Base-by-base conservation (phyloP, 2,329 filamentous ascomycete species). In the Trichoderma gracile region DNA sequence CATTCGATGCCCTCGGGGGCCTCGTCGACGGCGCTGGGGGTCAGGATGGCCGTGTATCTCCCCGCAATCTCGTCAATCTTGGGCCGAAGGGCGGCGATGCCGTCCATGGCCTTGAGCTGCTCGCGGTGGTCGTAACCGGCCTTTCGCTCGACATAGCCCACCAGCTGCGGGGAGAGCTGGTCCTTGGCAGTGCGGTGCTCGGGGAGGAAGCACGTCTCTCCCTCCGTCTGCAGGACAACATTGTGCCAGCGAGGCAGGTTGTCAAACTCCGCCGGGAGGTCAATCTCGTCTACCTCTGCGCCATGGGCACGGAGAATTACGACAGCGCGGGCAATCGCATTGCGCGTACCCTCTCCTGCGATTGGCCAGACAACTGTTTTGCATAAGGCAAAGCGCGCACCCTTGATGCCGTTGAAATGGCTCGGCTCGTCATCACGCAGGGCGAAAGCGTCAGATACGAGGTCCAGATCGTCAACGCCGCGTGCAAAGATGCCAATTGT, bases 401-500 rank as follows among this genome's bases (percentile, higher is more conserved):
- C 82, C 1, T 74, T 71, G 3, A 89, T 70, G 5, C 78, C 76
- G 0, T 64, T 53, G 2, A 73, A 70, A 0, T 67, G 19, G 1
- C 73, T 64, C 0, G 73, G 71, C 0, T 78, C 72, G 62, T 87
- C 82, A 64, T 89, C 86, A 1, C 76, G 68, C 0, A 90, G 69
- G 0, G 75, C 76, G 63, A 89, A 87, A 0, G 82, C 76, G 8
- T 83, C 80, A 1, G 82, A 78, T 0, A 90, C 71, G 0, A 89
- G 72, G 40, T 85, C 75, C 0, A 91, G 71, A 65, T 90, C 88
- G 1, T 81, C 81, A 0, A 87, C 77, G 6, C 78, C 81, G 0
- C 87, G 81, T 0, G 84, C 80, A 64, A 83, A 89, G 14, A 89
- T 75, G 1, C 88, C 88, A 0, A 88, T 69, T 0, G 88, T 90